Evolutionary conservation across 495 filamentous ascomycete genomes (phyloP), one percentile per base, ranked within the genome.

Genomic region (Hamigera avellanea): DNA sequence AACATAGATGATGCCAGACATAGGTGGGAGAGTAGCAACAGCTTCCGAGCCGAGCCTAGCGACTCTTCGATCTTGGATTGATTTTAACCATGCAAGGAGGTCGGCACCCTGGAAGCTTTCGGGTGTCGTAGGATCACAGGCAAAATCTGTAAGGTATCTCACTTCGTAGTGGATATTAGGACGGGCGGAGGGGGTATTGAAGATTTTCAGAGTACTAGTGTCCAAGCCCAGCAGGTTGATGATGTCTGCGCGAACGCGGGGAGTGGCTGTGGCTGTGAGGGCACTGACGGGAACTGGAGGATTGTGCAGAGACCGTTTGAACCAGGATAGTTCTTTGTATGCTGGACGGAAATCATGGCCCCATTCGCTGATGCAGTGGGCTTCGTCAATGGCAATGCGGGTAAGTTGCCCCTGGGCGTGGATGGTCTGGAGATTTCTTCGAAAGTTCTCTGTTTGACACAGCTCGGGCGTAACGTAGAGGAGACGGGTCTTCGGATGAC

Each of bases 291-390:
- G 86, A 0, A 95, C 83, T 18, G 79, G 66, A 0, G 87, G 87
- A 40, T 84, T 82, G n/a, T 70, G 75, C 13, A 78, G 66, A 14
- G 75, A 75, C 18, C 71, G 65, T 41, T 81, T 84, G 64, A 96
- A 93, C 76, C 83, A 94, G 6, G 76, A 77, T n/a, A 96, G 72
- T 16, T 80, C 70, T 45, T 86, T 84, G 59, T 94, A 95, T 21
- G 86, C 80, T 13, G 81, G 82, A n/a, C 89, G 81, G 49, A 96
- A 96, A 55, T 96, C 89, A 53, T 96, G 88, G 13, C 89, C 89
- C 89, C 89, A 96, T 77, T 96, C 88, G 8, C 81, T 88, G 44
- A 96, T 94, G 54, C 89, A 95, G 53, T 96, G 89, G 10, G 89
- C 89, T 61, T 96, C 89, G 58, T 96, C 89, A 32, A 96, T 78